Evolutionary conservation across 768 basidiomycete species (phyloP).

Genomic region (Rhizopogon vulgaris): DNA sequence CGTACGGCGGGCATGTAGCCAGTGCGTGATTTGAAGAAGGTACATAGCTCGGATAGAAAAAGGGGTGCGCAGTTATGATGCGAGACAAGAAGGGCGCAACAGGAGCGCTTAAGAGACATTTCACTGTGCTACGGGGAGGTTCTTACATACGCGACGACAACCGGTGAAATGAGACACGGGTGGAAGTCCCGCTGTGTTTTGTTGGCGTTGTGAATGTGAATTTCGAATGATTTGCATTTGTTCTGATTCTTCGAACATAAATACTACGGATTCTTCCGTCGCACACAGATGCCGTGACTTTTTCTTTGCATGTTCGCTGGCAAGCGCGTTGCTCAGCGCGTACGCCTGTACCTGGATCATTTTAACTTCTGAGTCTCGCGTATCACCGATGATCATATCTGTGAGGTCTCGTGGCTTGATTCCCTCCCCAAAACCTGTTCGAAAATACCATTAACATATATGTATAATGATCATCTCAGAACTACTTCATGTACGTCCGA

Average conservation of each 20-base stretch:
- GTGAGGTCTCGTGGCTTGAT: not conserved
- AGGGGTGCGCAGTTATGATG: too few species aligned
- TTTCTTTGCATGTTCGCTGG: too few species aligned
- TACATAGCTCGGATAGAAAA: too few species aligned
- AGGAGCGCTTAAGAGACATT: not conserved
- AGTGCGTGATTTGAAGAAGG: not conserved
- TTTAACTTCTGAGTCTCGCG: not conserved
- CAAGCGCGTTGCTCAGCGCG: too few species aligned
- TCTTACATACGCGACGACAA: not conserved
- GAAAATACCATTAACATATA: not conserved
- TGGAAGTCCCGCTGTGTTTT: not conserved
- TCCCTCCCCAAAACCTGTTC: not conserved
- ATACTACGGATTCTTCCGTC: too few species aligned
- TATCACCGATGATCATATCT: not conserved
- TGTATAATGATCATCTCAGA: not conserved
- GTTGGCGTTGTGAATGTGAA: not conserved
- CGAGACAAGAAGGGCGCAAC: too few species aligned
- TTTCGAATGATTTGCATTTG: not conserved
- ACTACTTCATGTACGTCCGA: not conserved
- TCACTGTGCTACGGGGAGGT: not conserved
- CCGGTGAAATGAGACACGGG: not conserved
- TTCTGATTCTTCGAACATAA: not conserved
- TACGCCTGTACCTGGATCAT: too few species aligned
- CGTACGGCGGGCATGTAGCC: not conserved
- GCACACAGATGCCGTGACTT: too few species aligned